Evolutionary conservation across 768 basidiomycete genomes (phyloP).

Genomic region (Gymnopilus dilepis): DNA sequence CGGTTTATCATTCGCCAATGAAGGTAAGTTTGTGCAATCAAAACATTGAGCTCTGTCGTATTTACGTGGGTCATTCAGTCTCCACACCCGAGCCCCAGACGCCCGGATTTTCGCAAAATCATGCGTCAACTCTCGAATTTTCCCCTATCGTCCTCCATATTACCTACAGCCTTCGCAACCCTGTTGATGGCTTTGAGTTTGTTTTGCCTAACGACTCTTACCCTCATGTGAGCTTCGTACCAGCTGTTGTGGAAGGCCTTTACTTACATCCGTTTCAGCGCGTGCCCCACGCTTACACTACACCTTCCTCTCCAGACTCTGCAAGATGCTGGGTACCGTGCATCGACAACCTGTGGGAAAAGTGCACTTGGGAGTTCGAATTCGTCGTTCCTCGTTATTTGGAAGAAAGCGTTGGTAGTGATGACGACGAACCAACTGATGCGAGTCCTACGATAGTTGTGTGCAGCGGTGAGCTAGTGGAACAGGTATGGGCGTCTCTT

Average conservation of each 20-base stretch:
- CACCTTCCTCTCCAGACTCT: constrained; percentile 84
- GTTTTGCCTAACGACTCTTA: constrained; percentile 81
- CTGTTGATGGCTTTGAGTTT: constrained; percentile 86
- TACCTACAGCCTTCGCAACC: constrained; percentile 81
- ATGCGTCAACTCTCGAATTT: constrained; percentile 60
- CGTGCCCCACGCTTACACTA: constrained; percentile 92
- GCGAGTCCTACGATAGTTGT: constrained; percentile 84
- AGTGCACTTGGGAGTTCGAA: constrained; percentile 98
- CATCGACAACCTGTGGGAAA: constrained; percentile 92
- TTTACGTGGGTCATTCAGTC: constrained; percentile 42
- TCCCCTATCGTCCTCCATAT: constrained; percentile 78
- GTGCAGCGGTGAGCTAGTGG: constrained; percentile 93
- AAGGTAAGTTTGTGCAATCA: constrained; percentile 26
- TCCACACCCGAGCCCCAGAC: constrained; percentile 88
- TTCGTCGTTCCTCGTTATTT: constrained; percentile 89
- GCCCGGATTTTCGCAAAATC: constrained; percentile 44
- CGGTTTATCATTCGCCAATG: constrained; percentile 58
- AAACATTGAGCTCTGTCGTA: neutral
- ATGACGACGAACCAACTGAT: constrained; percentile 59
- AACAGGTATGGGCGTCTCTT: constrained; percentile 67
- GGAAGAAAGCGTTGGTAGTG: constrained; percentile 60
- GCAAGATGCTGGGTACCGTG: constrained; percentile 99
- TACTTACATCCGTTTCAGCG: constrained; percentile 54
- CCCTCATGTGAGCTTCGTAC: constrained; percentile 71
- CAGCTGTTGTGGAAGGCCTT: constrained; percentile 4